These are phyloP conservation scores for Sarocladium strictum DNA, from an alignment of 2,329 filamentous ascomycete species.

Conservation along the genomic window DNA sequence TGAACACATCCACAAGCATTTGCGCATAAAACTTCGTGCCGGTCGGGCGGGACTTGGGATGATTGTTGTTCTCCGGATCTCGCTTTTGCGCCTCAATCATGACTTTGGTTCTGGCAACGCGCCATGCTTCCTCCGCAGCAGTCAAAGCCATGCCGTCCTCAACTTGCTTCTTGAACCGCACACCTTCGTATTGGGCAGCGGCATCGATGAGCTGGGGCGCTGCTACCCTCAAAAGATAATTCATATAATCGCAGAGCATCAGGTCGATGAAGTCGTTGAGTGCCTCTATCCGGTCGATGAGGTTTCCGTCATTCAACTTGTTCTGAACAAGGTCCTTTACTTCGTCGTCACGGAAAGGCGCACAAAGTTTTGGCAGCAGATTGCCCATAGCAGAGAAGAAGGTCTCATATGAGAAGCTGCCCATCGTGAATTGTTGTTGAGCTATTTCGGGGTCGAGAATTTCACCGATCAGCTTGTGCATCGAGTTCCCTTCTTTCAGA, in stretches of 20 bases:
- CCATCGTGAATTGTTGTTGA: constrained; percentile 60
- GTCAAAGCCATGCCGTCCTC: constrained; percentile 48
- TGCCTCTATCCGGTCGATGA: constrained; percentile 71
- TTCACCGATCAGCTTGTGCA: constrained; percentile 70
- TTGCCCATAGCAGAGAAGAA: constrained; percentile 74
- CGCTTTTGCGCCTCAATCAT: constrained; percentile 59
- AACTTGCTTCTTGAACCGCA: constrained; percentile 61
- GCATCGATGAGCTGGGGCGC: constrained; percentile 67
- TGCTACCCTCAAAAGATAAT: constrained; percentile 68
- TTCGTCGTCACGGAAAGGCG: constrained; percentile 72
- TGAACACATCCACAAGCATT: constrained; percentile 68
- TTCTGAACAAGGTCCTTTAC: constrained; percentile 63
- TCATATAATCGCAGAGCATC: constrained; percentile 75
- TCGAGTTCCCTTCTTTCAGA: constrained; percentile 63
- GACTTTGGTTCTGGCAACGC: constrained; percentile 56
- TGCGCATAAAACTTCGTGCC: constrained; percentile 69
- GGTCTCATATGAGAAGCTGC: constrained; percentile 73
- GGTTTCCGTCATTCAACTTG: constrained; percentile 52
- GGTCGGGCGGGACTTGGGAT: constrained; percentile 56
- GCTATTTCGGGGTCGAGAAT: constrained; percentile 69
- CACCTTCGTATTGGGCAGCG: constrained; percentile 67
- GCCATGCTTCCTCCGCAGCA: constrained; percentile 62
- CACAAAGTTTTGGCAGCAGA: constrained; percentile 72
- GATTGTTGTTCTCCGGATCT: constrained; percentile 62
- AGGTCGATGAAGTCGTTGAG: constrained; percentile 70